Evolutionary conservation across 2,329 filamentous ascomycete genomes (phyloP).

Genomic region (Alternaria consortialis): DNA sequence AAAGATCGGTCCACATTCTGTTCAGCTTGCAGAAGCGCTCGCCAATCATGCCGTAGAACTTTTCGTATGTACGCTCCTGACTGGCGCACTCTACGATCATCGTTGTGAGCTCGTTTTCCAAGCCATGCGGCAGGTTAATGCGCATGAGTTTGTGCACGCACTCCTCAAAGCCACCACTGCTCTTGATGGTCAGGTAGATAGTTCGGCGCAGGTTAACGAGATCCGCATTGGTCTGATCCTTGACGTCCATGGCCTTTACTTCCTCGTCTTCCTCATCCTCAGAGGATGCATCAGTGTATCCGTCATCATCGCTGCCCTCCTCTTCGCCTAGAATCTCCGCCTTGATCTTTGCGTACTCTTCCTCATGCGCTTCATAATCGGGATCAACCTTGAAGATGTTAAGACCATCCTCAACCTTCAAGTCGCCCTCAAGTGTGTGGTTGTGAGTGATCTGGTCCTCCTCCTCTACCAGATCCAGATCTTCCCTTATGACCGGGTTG

Average conservation of each 20-base stretch:
- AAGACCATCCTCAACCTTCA: conserved; percentile 82
- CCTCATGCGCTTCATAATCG: conserved; percentile 90
- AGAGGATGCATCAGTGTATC: conserved; percentile 70
- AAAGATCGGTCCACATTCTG: conserved; percentile 90
- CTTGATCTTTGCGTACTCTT: conserved; percentile 87
- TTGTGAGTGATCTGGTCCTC: conserved; percentile 97
- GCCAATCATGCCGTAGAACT: conserved; percentile 94
- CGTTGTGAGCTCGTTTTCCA: conserved; percentile 88
- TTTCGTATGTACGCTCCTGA: conserved; percentile 95
- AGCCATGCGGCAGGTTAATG: conserved; percentile 83
- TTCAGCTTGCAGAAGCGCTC: conserved; percentile 97
- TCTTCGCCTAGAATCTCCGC: conserved; percentile 90
- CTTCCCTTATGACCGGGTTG: conserved; percentile 87
- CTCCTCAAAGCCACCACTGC: conserved; percentile 94
- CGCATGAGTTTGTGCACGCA: conserved; percentile 93
- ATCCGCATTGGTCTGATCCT: conserved; percentile 96
- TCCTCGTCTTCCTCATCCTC: conserved; percentile 79
- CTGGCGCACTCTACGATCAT: conserved; percentile 98
- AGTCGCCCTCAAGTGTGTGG: conserved; percentile 76
- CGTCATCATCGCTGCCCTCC: conserved; percentile 73
- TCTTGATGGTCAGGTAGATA: conserved; percentile 98
- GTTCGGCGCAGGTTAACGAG: conserved; percentile 91
- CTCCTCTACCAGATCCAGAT: conserved; percentile 94
- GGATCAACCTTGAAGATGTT: conserved; percentile 97
- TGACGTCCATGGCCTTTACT: conserved; percentile 89